Percentiles rank a stretch among this genome's conserved stretches.
These are phyloP conservation scores for Kuraishia ogatae DNA, from an alignment of 805 yeast species.

Conservation along the genomic window DNA sequence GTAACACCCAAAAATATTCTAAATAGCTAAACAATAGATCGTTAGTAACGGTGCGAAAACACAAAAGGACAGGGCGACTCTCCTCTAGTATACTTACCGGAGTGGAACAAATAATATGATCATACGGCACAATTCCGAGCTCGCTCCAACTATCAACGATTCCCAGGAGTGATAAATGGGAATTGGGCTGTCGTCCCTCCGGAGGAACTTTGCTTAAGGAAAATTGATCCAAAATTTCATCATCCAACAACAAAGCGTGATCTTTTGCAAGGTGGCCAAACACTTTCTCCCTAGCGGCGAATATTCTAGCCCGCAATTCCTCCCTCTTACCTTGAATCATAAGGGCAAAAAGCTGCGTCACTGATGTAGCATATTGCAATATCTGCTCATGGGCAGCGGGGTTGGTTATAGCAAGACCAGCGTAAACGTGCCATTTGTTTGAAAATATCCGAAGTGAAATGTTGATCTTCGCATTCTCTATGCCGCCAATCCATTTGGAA, in stretches of 20 bases:
- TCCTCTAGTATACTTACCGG: constrained; percentile 33
- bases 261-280: constrained; percentile 56
- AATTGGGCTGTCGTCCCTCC: constrained; percentile 64
- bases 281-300: constrained; percentile 63
- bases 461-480: constrained; percentile 93
- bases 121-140: constrained; percentile 83
- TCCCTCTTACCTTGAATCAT: constrained; percentile 64
- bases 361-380: constrained; percentile 78
- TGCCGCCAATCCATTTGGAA: constrained; percentile 82
- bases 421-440: constrained; percentile 97
- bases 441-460: constrained; percentile 85
- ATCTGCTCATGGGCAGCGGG: constrained; percentile 92
- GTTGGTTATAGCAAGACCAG: constrained; percentile 93
- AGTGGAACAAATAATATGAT: constrained; percentile 94
- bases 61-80: not conserved
- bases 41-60: no score
- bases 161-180: constrained; percentile 81
- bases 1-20: constrained; percentile 91
- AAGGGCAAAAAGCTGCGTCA: constrained; percentile 72
- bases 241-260: constrained; percentile 64
- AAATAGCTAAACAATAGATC: constrained; percentile 31
- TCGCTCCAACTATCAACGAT: constrained; percentile 93
- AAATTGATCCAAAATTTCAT: constrained; percentile 66
- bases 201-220: constrained; percentile 70
- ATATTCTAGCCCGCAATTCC: constrained; percentile 49